Percentiles rank a stretch among this genome's conserved stretches.
These are phyloP conservation scores for Pseudopithomyces chartarum DNA, from an alignment of 2,329 filamentous ascomycete species.

Conservation along the genomic window DNA sequence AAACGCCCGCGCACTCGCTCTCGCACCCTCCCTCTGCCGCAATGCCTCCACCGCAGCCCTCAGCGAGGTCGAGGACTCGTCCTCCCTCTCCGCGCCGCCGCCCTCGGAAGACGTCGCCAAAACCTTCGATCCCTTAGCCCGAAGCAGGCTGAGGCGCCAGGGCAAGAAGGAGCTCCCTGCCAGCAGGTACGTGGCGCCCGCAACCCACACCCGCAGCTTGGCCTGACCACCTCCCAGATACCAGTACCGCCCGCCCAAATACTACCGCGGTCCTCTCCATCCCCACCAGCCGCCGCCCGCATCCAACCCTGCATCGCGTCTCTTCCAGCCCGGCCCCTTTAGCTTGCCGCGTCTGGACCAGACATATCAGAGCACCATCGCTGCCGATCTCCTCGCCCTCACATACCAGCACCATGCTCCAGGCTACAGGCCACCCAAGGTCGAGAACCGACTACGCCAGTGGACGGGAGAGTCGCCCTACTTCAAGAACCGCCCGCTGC, in stretches of 20 bases:
- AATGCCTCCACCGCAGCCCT: slow-evolving; percentile 53
- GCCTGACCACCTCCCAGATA: slow-evolving; percentile 64
- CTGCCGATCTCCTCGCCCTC: slow-evolving; percentile 85
- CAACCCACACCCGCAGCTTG: neutral
- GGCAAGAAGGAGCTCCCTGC: slow-evolving; percentile 53
- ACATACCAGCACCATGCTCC: slow-evolving; percentile 86
- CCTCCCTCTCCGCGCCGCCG: slow-evolving; percentile 49
- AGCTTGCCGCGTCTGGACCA: slow-evolving; percentile 84
- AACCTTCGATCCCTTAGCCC: slow-evolving; percentile 55
- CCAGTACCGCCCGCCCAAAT: slow-evolving; percentile 92
- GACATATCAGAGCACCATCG: slow-evolving; percentile 85
- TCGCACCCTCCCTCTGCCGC: slow-evolving; percentile 44
- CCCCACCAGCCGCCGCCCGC: slow-evolving; percentile 87
- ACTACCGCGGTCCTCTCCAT: slow-evolving; percentile 90
- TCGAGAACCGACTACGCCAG: slow-evolving; percentile 70
- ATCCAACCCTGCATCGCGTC: slow-evolving; percentile 84
- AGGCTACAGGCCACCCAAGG: slow-evolving; percentile 66
- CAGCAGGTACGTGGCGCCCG: slow-evolving; percentile 54
- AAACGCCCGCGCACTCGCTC: slow-evolving; percentile 26
- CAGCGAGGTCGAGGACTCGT: slow-evolving; percentile 54
- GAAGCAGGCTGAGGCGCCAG: slow-evolving; percentile 48
- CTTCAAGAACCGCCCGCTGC: slow-evolving; percentile 85
- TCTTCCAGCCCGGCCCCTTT: slow-evolving; percentile 91
- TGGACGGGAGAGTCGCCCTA: slow-evolving; percentile 95
- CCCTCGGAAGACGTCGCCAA: slow-evolving; percentile 50